phyloP scores from a whole-genome alignment of 163 green algal genomes.

The Volvox carteri region DNA sequence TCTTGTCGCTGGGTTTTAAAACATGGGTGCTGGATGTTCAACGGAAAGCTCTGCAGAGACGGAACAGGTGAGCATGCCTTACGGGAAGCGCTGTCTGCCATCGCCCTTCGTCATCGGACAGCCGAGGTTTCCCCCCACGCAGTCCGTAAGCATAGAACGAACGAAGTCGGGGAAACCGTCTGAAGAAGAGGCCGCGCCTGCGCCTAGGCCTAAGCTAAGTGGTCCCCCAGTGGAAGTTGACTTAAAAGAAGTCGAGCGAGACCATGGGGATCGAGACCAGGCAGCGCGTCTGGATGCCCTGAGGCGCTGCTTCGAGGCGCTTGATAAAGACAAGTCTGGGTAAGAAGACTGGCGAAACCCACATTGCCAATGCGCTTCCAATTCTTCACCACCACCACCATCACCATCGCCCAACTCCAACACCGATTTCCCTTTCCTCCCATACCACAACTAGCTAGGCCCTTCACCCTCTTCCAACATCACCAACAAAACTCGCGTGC shows the following conservation, averaged over 20 bases:
- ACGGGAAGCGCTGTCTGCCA: too few relatives aligned
- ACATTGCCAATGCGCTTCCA: background rate
- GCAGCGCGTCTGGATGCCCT: background rate
- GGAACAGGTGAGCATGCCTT: background rate
- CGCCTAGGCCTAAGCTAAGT: background rate
- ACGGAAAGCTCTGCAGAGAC: constrained; percentile 28
- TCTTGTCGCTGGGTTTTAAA: background rate
- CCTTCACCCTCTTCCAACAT: too few relatives aligned
- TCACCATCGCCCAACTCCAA: background rate
- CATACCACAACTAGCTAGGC: too few relatives aligned
- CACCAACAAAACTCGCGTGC: too few relatives aligned
- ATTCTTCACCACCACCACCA: background rate
- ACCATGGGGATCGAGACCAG: background rate
- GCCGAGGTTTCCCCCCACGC: background rate
- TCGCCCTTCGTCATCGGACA: background rate
- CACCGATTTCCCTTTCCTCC: too few relatives aligned
- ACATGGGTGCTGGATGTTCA: constrained; percentile 44
- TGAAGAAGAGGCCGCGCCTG: background rate
- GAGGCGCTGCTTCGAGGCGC: constrained; percentile 30
- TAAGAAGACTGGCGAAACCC: background rate
- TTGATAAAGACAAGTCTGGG: constrained; percentile 53
- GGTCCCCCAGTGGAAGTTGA: background rate
- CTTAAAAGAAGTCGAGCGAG: constrained; percentile 4
- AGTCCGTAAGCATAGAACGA: background rate
- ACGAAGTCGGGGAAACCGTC: background rate